Base-by-base conservation (phyloP, 1,284 basidiomycete genomes). In the Fomitiporia mediterranea region DNA sequence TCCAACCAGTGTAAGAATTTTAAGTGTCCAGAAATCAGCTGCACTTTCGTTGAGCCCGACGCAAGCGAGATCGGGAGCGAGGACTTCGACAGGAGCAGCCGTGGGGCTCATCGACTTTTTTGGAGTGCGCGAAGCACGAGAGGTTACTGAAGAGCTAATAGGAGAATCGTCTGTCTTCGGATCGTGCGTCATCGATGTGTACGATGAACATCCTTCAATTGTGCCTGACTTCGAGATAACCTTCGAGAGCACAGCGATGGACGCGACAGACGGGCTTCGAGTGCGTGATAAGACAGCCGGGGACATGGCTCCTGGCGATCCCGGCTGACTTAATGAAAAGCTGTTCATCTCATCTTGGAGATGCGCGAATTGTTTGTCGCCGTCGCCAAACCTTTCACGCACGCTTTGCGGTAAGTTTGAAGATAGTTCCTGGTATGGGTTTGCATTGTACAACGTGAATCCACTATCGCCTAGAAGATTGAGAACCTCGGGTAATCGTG, bases 1-100 rank as follows among this genome's bases (percentile, higher is more conserved):
- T 1, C 84, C 83, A 35, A 89, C 76, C 15, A 88, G 75, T 68
- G 87, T 88, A 61, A 88, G 74, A 52, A 89, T 80, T 71, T 88
- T 88, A 60, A 85, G 76, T 17, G 79, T 78, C 86, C 86, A 88
- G 43, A 79, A 75, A 61, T 88, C 86, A 9, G 81, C 77, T 42
- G 74, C 72, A 57, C 83, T 81, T 62, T 87, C 84, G 46, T 79
- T 62, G 6, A 73, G 65, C 1, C 72, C 72, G 40, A 73, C 69
- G 52, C 69, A 72, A 5, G 70, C 74, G 38, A 83, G 74, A 61
- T 81, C 79, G 28, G 79, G 73, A 32, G 72, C 63, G 4, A 84
- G 71, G n/a, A 82, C 65, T 51, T 70, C 69, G 17, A 82, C 80
- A 60, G 53, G 57, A n/a, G 57, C 53, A 21, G 56, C 51, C 4